Evolutionary conservation across 306 rosid genomes (phyloP).

Genomic region (Prosopis cineraria): DNA sequence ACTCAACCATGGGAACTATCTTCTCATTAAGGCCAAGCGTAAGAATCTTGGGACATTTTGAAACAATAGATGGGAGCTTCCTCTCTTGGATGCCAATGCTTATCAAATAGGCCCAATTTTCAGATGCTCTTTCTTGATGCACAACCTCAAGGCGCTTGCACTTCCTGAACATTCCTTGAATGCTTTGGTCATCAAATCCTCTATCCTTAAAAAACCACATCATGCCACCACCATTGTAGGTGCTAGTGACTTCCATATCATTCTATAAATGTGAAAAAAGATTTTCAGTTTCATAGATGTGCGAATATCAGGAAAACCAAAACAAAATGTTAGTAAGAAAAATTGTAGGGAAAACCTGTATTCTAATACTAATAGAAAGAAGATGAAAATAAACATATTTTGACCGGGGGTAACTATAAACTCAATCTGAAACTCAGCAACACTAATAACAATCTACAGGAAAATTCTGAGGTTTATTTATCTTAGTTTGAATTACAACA

Average conservation of each 20-base stretch:
- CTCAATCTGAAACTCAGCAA: neutral
- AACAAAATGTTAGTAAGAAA: neutral
- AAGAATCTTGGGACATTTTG: constrained; percentile 89
- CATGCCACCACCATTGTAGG: constrained; percentile 57
- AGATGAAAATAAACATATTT: neutral
- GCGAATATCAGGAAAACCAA: constrained; percentile 10
- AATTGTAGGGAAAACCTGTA: neutral
- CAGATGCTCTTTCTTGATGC: constrained; percentile 65
- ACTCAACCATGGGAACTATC: constrained; percentile 81
- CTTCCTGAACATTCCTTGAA: constrained; percentile 65
- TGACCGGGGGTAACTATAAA: neutral
- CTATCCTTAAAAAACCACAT: constrained; percentile 91
- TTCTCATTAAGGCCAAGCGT: constrained; percentile 73
- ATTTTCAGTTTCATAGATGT: constrained; percentile 21
- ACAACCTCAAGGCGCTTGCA: constrained; percentile 73
- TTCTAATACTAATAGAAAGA: neutral
- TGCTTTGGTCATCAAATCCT: constrained; percentile 83
- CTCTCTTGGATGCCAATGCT: constrained; percentile 84
- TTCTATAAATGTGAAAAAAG: constrained; percentile 7
- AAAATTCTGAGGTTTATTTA: neutral
- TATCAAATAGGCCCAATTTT: constrained; percentile 81
- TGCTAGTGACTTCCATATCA: constrained; percentile 50
- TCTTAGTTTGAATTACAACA: neutral
- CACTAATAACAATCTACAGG: neutral
- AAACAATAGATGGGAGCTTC: constrained; percentile 75